These are phyloP conservation scores for Phytopythium boreale DNA, from an alignment of 352 stramenopile genomes.

Conservation along the genomic window DNA sequence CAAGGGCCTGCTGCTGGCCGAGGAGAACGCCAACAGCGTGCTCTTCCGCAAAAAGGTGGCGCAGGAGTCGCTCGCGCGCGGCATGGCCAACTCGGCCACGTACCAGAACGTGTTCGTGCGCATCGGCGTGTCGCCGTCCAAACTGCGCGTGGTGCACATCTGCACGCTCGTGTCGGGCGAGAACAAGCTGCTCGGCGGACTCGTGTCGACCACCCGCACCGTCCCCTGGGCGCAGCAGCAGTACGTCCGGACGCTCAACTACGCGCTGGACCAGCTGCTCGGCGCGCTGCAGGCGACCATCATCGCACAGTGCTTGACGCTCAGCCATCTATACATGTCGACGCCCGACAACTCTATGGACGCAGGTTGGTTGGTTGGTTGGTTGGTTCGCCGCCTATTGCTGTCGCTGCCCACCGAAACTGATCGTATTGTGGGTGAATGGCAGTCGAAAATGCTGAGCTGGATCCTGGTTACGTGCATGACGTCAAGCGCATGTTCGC, in stretches of 20 bases:
- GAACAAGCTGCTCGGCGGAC: slow-evolving; percentile 58
- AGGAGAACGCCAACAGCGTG: slow-evolving; percentile 53
- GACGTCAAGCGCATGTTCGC: slow-evolving; percentile 62
- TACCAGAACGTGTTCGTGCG: slow-evolving; percentile 72
- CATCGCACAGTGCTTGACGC: slow-evolving; percentile 59
- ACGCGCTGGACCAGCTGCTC: slow-evolving; percentile 60
- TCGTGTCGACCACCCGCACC: slow-evolving; percentile 38
- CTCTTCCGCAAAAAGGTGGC: slow-evolving; percentile 69
- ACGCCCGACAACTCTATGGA: slow-evolving; percentile 69
- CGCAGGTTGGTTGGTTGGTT: slow-evolving; percentile 22
- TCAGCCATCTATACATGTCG: slow-evolving; percentile 77
- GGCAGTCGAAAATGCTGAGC: slow-evolving; percentile 38
- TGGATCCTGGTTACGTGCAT: slow-evolving; percentile 69
- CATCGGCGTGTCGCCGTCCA: slow-evolving; percentile 73
- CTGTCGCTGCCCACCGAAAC: neutral
- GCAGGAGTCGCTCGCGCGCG: slow-evolving; percentile 57
- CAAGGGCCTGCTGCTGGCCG: slow-evolving; percentile 60
- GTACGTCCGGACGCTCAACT: slow-evolving; percentile 37
- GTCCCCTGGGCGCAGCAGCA: slow-evolving; percentile 32
- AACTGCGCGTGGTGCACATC: slow-evolving; percentile 71
- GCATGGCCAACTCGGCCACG: slow-evolving; percentile 61
- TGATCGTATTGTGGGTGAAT: neutral
- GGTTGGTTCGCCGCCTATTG: neutral
- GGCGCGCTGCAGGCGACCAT: slow-evolving; percentile 67
- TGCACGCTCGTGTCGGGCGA: slow-evolving; percentile 63